Percentiles rank a stretch among this genome's conserved stretches.
phyloP scores from a whole-genome alignment of 305 asterid species.

The Coffea humblotiana region DNA sequence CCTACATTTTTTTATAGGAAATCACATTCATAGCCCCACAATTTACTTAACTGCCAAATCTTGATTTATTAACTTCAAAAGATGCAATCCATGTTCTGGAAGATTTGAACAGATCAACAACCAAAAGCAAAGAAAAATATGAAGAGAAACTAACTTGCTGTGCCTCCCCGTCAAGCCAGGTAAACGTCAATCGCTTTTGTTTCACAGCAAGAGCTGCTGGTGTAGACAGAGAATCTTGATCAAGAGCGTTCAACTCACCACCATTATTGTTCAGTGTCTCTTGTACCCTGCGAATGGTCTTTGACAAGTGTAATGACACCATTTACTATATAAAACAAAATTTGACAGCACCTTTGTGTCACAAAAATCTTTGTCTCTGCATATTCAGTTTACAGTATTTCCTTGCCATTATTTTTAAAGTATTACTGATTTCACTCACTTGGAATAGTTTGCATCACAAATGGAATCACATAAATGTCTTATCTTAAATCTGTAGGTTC shows the following conservation, averaged over 20 bases:
- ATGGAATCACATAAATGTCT: neutral
- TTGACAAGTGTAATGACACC: slow-evolving; percentile 42
- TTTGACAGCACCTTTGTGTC: slow-evolving; percentile 9
- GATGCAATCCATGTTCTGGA: neutral
- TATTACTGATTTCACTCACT: neutral
- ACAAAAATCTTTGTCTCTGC: neutral
- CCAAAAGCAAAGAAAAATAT: slow-evolving; percentile 15
- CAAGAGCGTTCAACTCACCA: slow-evolving; percentile 43
- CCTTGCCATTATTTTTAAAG: slow-evolving; percentile 2
- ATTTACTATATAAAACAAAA: slow-evolving; percentile 25
- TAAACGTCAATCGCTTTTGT: slow-evolving; percentile 76
- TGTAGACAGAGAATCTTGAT: slow-evolving; percentile 48
- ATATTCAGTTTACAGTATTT: neutral
- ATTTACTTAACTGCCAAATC: neutral
- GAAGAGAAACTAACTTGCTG: slow-evolving; percentile 60
- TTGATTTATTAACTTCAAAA: neutral
- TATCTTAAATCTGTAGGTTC: too few species aligned
- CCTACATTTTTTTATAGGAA: neutral
- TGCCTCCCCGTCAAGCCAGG: slow-evolving; percentile 98
- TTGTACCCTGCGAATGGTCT: slow-evolving; percentile 94
- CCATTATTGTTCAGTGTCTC: slow-evolving; percentile 51
- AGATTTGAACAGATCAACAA: neutral
- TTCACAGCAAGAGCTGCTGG: slow-evolving; percentile 64
- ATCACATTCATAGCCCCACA: neutral
- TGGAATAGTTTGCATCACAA: neutral